Percentiles rank a stretch among this genome's conserved stretches.
These are phyloP conservation scores for Talaromyces borbonicus DNA, from an alignment of 495 filamentous ascomycete genomes.

Conservation along the genomic window DNA sequence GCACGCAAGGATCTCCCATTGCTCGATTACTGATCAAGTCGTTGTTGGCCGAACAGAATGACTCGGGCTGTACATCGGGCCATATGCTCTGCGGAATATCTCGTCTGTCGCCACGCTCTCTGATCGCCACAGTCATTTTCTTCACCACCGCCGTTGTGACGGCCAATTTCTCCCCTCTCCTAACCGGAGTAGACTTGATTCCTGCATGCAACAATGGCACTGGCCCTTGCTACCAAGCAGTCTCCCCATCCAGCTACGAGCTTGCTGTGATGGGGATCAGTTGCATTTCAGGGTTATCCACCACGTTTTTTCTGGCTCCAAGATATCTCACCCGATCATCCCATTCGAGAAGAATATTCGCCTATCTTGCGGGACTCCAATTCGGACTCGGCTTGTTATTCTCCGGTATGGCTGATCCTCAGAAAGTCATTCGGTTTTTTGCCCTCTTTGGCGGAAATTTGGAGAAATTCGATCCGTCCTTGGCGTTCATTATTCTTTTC, in stretches of 20 bases:
- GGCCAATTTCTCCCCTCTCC: slow-evolving; percentile 25
- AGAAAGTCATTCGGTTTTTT: slow-evolving; percentile 47
- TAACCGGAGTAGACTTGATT: slow-evolving; percentile 18
- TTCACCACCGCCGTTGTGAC: slow-evolving; percentile 43
- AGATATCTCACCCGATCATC: slow-evolving; percentile 18
- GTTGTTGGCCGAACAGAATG: slow-evolving; percentile 22
- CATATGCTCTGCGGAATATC: slow-evolving; percentile 53
- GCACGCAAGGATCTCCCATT: neutral
- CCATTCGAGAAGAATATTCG: slow-evolving; percentile 19
- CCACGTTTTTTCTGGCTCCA: slow-evolving; percentile 22
- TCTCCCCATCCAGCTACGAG: slow-evolving; percentile 32
- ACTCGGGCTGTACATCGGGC: slow-evolving; percentile 48
- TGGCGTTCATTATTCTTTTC: slow-evolving; percentile 41
- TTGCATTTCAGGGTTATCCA: slow-evolving; percentile 23
- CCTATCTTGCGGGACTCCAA: slow-evolving; percentile 38
- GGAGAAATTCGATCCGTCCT: slow-evolving; percentile 42
- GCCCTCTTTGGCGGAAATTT: slow-evolving; percentile 29
- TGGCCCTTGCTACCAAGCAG: slow-evolving; percentile 39
- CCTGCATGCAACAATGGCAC: slow-evolving; percentile 23
- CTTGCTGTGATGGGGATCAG: slow-evolving; percentile 24
- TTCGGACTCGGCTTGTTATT: slow-evolving; percentile 47
- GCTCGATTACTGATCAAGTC: neutral
- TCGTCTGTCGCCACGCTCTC: slow-evolving; percentile 39
- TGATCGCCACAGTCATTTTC: slow-evolving; percentile 45
- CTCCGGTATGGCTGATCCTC: slow-evolving; percentile 44